phyloP scores from a whole-genome alignment of 2,329 filamentous ascomycete genomes.

The Colletotrichum sp. region DNA sequence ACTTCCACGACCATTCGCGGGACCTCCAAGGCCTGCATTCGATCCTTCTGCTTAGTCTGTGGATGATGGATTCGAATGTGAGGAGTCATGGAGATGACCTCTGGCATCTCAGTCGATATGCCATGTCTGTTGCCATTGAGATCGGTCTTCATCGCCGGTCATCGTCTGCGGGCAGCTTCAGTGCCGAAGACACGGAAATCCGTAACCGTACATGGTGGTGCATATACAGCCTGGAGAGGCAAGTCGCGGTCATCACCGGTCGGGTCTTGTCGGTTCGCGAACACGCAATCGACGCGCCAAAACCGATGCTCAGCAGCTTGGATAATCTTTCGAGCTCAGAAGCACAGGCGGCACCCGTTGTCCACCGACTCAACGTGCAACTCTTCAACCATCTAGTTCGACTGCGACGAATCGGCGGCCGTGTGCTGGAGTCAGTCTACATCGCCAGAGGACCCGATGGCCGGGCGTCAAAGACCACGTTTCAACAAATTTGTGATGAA shows the following conservation, averaged over 20 bases:
- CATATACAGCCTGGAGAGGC: slow-evolving; percentile 26
- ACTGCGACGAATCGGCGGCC: slow-evolving; percentile 24
- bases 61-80: slow-evolving; percentile 27
- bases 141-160: slow-evolving; percentile 27
- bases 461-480: slow-evolving; percentile 21
- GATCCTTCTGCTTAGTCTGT: slow-evolving; percentile 25
- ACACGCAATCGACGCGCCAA: slow-evolving; percentile 26
- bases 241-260: slow-evolving; percentile 27
- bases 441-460: slow-evolving; percentile 27
- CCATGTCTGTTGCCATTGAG: slow-evolving; percentile 30
- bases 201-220: slow-evolving; percentile 29
- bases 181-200: slow-evolving; percentile 24
- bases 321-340: slow-evolving; percentile 21
- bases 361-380: slow-evolving; percentile 16
- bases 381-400: slow-evolving; percentile 20
- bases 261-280: slow-evolving; percentile 27
- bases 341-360: slow-evolving; percentile 6
- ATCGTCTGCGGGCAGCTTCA: slow-evolving; percentile 20
- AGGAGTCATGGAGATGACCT: slow-evolving; percentile 25
- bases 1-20: slow-evolving; percentile 22
- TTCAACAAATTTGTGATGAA: slow-evolving; percentile 25
- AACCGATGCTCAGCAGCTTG: slow-evolving; percentile 8
- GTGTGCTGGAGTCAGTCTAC: slow-evolving; percentile 28
- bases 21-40: slow-evolving; percentile 25
- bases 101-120: slow-evolving; percentile 29